Conservation (phyloP, 495 filamentous ascomycete species). For the Aspergillus cavernicola region DNA sequence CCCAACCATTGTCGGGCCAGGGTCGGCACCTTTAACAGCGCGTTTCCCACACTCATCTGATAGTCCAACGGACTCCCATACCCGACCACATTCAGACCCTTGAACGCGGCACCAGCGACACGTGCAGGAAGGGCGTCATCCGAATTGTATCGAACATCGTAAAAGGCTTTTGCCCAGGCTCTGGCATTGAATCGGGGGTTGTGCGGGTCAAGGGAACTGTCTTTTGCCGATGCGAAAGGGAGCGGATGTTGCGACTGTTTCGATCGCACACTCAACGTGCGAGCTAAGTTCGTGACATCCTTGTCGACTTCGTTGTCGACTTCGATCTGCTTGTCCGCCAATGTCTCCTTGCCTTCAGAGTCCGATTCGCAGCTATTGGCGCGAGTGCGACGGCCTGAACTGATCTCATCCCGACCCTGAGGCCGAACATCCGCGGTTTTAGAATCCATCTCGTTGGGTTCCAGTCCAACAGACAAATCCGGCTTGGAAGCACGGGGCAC, state of each 20-base stretch:
- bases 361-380: background rate
- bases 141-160: conserved; percentile 14
- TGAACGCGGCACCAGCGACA: conserved; percentile 40
- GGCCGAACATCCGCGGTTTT: background rate
- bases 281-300: conserved; percentile 1
- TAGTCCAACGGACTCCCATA: conserved; percentile 73
- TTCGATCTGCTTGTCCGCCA: background rate
- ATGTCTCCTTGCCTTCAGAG: background rate
- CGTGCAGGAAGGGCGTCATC: background rate
- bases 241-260: conserved; percentile 1
- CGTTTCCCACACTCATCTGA: conserved; percentile 72
- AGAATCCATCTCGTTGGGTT: background rate
- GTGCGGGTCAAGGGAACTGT: conserved; percentile 26
- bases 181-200: conserved; percentile 33
- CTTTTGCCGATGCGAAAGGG: conserved; percentile 1
- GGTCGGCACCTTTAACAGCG: conserved; percentile 52
- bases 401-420: background rate
- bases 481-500: too few relatives aligned
- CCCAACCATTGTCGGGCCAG: conserved; percentile 40
- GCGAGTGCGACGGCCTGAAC: background rate
- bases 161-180: conserved; percentile 25
- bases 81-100: conserved; percentile 69
- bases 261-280: background rate
- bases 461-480: too few relatives aligned
- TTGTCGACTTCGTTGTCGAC: background rate